Base-by-base conservation (phyloP, 1,284 basidiomycete genomes). In the Takashimella tepidaria region DNA sequence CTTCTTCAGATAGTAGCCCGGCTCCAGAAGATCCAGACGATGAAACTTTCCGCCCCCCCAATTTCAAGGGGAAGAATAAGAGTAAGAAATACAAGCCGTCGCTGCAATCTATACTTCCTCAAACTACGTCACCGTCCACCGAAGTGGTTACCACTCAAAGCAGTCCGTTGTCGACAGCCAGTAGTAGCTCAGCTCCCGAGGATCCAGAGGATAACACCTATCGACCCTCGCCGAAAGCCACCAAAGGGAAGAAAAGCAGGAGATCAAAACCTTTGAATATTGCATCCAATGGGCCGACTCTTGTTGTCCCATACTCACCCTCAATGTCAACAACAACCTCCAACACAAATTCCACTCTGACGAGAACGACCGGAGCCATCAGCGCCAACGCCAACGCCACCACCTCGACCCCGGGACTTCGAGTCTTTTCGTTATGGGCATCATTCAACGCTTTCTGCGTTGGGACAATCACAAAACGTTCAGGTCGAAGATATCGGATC, bases 181-280 rank as follows among this genome's bases (percentile, higher is more conserved):
- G 10, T 37, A 37, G 31, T 16, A 57, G 59, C 22, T 51, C 59
- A 0, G 53, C 40, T 2, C 48, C 56, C 2, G 53, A 57, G 12
- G 66, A 65, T 24, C 48, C 56, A 10, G 55, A 61, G 10, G 66
- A 67, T 47, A 37, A 55, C 23, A 61, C 66, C 1, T 61, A 53
- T 46, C 51, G 42, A 2, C 56, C 56, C 1, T 16, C 10, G 31
- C 8, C 8, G 10, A 8, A 16, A 37, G 16, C 10, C 8, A 37
- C 8, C 10, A 8, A 16, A 37, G 8, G 10, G 16, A 37, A 37
- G 31, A n/a, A n/a, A n/a, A n/a, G n/a, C n/a, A 8, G 31, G 31
- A 37, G 10, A 8, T 37, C 31, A 16, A 16, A 8, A 37, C 16
- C 31, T 37, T 8, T 8, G 10, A 16, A 8, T 8, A 16, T 37